phyloP scores from a whole-genome alignment of 345 rosid genomes.

The Hirschfeldia incana region DNA sequence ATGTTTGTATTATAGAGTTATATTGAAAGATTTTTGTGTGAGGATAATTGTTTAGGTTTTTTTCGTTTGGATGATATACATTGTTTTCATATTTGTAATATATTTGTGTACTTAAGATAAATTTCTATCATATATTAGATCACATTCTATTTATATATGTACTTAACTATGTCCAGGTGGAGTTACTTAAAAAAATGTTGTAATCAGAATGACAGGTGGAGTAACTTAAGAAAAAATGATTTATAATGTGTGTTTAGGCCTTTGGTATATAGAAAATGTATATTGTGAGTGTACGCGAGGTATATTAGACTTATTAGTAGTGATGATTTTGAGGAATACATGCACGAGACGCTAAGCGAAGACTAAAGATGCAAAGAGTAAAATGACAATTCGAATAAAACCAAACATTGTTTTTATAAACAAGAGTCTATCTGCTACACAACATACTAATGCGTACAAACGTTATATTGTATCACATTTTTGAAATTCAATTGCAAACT shows the following conservation, averaged over 20 bases:
- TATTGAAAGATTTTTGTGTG: not conserved
- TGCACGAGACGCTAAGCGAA: conserved; percentile 33
- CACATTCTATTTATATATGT: not conserved
- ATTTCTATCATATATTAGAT: not conserved
- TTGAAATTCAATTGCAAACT: conserved; percentile 9
- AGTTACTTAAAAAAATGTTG: not conserved
- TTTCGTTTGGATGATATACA: not conserved
- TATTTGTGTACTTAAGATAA: not conserved
- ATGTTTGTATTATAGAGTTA: not conserved
- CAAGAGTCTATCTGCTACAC: conserved; percentile 35
- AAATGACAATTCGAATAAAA: conserved; percentile 40
- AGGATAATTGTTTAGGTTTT: not conserved
- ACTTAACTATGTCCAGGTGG: not conserved
- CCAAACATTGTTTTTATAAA: conserved; percentile 43
- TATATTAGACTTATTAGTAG: not conserved
- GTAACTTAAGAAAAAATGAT: not conserved
- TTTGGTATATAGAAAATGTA: not conserved
- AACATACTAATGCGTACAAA: conserved; percentile 37
- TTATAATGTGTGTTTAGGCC: not conserved
- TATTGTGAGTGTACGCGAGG: conserved; percentile 20
- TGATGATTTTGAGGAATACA: conserved; percentile 40
- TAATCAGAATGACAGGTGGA: not conserved
- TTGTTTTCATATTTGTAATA: not conserved
- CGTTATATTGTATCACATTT: conserved; percentile 13
- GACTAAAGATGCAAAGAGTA: conserved; percentile 33